A percentile compares a stretch with the other conserved stretches of the same genome.
These are phyloP conservation scores for Tulasnella calospora DNA, from an alignment of 768 basidiomycete species.

Conservation along the genomic window DNA sequence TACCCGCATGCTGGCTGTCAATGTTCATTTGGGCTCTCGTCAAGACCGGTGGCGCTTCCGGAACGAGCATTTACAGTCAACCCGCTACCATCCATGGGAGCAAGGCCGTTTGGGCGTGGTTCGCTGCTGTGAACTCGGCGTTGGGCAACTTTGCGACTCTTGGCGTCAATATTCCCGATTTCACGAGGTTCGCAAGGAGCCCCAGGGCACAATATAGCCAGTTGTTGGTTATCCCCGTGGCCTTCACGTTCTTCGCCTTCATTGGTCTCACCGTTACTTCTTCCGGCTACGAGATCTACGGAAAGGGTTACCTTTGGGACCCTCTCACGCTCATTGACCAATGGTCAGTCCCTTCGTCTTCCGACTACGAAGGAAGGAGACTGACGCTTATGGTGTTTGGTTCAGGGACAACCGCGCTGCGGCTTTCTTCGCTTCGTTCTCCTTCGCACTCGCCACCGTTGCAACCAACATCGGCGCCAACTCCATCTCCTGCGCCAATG, in stretches of 20 bases:
- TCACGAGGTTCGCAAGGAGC: conserved; percentile 68
- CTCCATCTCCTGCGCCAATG: conserved; percentile 70
- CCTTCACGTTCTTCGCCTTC: conserved; percentile 73
- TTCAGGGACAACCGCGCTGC: conserved; percentile 80
- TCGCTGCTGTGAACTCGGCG: conserved; percentile 69
- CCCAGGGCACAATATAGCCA: conserved; percentile 63
- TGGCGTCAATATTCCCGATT: conserved; percentile 72
- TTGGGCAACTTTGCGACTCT: conserved; percentile 56
- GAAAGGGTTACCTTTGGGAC: conserved; percentile 58
- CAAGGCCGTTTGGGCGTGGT: conserved; percentile 69
- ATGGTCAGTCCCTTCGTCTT: not conserved
- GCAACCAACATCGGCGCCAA: conserved; percentile 74
- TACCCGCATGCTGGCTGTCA: conserved; percentile 60
- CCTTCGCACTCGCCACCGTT: conserved; percentile 67
- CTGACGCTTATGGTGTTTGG: conserved; percentile 26
- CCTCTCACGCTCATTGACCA: conserved; percentile 44
- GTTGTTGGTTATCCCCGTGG: conserved; percentile 65
- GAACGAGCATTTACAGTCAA: conserved; percentile 50
- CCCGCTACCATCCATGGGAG: conserved; percentile 51
- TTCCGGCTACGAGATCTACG: conserved; percentile 68
- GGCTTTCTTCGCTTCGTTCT: conserved; percentile 75
- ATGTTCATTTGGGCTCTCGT: conserved; percentile 79
- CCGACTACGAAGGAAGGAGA: not conserved
- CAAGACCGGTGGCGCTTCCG: conserved; percentile 48
- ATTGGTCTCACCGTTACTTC: conserved; percentile 77